Conservation (phyloP, 1,284 basidiomycete species). For the Naganishia albida region DNA sequence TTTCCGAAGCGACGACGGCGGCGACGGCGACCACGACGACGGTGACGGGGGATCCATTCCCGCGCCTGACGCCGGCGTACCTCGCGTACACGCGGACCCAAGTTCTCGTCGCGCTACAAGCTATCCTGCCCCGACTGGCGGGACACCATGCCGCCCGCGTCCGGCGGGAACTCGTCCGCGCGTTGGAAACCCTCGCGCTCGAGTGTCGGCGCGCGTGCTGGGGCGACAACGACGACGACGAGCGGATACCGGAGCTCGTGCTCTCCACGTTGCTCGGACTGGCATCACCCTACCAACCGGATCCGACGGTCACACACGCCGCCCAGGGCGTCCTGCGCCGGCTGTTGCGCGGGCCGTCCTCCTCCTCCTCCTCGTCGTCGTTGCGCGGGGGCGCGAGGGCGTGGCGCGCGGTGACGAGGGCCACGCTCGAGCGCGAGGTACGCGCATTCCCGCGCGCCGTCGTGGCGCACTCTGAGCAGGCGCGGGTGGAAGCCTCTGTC, state of each 20-base stretch:
- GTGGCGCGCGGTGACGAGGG: not conserved
- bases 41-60: conserved; percentile 41
- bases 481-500: conserved; percentile 9
- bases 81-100: conserved; percentile 53
- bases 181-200: conserved; percentile 61
- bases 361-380: too few species aligned
- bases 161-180: conserved; percentile 51
- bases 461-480: conserved; percentile 12
- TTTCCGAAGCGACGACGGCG: conserved; percentile 5
- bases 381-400: not conserved
- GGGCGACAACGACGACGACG: conserved; percentile 54
- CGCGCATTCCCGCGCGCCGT: conserved; percentile 14
- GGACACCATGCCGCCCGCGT: conserved; percentile 50
- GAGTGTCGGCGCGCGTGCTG: conserved; percentile 69
- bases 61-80: conserved; percentile 50
- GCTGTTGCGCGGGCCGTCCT: conserved; percentile 55
- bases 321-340: conserved; percentile 59
- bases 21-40: conserved; percentile 6
- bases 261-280: conserved; percentile 57
- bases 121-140: conserved; percentile 43
- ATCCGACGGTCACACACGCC: conserved; percentile 62
- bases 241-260: conserved; percentile 60
- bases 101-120: conserved; percentile 47
- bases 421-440: conserved; percentile 15
- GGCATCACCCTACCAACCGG: conserved; percentile 55